phyloP scores from a whole-genome alignment of 768 basidiomycete genomes.

The Rhizopogon sp. region DNA sequence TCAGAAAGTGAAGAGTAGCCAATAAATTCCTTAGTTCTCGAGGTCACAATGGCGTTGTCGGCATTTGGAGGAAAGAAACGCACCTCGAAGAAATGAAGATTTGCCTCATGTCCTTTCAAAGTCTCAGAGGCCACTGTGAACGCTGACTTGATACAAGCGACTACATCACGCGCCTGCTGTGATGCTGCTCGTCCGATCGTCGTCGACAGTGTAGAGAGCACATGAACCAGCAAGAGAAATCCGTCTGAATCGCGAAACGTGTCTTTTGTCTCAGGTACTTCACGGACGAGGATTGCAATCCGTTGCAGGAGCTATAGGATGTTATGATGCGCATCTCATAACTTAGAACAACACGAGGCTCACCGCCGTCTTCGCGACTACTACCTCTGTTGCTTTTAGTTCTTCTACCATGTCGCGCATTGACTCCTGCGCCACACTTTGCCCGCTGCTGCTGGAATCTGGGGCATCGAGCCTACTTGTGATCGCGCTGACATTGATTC shows the following conservation, averaged over 20 bases:
- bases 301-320: constrained; percentile 52
- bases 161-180: constrained; percentile 33
- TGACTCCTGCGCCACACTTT: constrained; percentile 27
- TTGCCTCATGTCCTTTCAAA: constrained; percentile 48
- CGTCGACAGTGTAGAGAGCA: constrained; percentile 55
- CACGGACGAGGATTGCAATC: constrained; percentile 61
- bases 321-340: not conserved
- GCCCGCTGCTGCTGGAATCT: not conserved
- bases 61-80: constrained; percentile 15
- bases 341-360: constrained; percentile 8
- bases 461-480: not conserved
- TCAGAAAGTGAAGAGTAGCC: constrained; percentile 62
- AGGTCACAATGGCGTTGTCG: constrained; percentile 30
- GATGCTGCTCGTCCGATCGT: constrained; percentile 20
- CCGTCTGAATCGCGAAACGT: constrained; percentile 82
- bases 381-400: constrained; percentile 53
- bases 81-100: constrained; percentile 66
- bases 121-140: constrained; percentile 65
- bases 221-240: constrained; percentile 68
- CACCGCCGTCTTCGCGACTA: constrained; percentile 50
- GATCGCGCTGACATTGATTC: not conserved
- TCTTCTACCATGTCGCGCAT: constrained; percentile 69
- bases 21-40: constrained; percentile 31
- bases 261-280: constrained; percentile 62
- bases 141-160: constrained; percentile 54